These are phyloP conservation scores for Penicillium sp. DNA, from an alignment of 2,329 filamentous ascomycete species.

Conservation along the genomic window DNA sequence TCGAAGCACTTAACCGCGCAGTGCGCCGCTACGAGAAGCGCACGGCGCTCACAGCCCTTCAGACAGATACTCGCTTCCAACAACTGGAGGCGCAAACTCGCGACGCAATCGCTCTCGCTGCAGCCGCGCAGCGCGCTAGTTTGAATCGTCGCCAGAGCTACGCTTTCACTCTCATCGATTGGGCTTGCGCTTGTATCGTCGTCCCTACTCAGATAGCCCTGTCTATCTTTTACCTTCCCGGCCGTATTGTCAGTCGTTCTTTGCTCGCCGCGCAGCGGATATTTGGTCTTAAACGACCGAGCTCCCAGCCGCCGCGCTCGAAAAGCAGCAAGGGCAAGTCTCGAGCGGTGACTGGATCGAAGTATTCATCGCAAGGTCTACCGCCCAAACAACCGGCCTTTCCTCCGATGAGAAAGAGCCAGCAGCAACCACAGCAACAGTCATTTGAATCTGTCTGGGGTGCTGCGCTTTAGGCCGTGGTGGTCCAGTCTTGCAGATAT, in stretches of 20 bases:
- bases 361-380: slow-evolving; percentile 6
- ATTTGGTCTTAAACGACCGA: slow-evolving; percentile 11
- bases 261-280: slow-evolving; percentile 18
- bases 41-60: slow-evolving; percentile 71
- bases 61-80: slow-evolving; percentile 75
- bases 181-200: slow-evolving; percentile 40
- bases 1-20: slow-evolving; percentile 86
- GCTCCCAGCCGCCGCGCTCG: slow-evolving; percentile 4
- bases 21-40: slow-evolving; percentile 92
- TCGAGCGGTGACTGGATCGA: slow-evolving; percentile 3
- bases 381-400: not conserved
- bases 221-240: slow-evolving; percentile 38
- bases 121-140: slow-evolving; percentile 60
- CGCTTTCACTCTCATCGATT: slow-evolving; percentile 39
- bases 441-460: slow-evolving; percentile 3
- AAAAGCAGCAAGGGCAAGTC: slow-evolving; percentile 31
- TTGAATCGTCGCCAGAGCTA: slow-evolving; percentile 30
- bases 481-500: not conserved
- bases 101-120: slow-evolving; percentile 80
- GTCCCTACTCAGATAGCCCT: slow-evolving; percentile 41
- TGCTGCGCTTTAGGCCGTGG: not conserved
- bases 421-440: slow-evolving; percentile 12
- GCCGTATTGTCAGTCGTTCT: slow-evolving; percentile 29
- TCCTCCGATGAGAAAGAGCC: not conserved
- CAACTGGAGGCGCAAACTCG: slow-evolving; percentile 71